Evolutionary conservation across 1,284 basidiomycete genomes (phyloP).

Genomic region (Rhodotorula sp.): DNA sequence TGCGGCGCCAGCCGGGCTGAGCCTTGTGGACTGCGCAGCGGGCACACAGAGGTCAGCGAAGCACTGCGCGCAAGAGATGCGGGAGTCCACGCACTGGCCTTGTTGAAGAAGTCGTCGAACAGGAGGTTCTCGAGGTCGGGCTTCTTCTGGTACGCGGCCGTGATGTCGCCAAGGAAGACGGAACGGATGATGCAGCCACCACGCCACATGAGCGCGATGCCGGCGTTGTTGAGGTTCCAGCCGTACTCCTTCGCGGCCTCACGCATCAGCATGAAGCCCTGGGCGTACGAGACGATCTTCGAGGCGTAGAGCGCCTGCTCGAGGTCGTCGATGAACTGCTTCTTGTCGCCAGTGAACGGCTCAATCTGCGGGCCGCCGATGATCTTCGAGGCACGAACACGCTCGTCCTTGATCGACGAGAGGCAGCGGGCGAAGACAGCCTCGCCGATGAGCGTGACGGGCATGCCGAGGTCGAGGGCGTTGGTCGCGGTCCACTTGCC

Average conservation of each 20-base stretch:
- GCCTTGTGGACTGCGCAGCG: slow-evolving; percentile 78
- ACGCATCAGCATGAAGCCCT: slow-evolving; percentile 99
- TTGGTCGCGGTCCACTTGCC: slow-evolving; percentile 99
- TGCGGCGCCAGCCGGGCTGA: slow-evolving; percentile 97
- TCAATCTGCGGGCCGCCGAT: slow-evolving; percentile 88
- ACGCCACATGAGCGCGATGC: slow-evolving; percentile 99
- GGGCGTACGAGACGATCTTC: slow-evolving; percentile 99
- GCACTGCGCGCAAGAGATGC: slow-evolving; percentile 8
- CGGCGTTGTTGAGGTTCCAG: slow-evolving; percentile 91
- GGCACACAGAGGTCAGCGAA: slow-evolving; percentile 12
- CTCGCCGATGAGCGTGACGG: slow-evolving; percentile 97
- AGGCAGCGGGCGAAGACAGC: slow-evolving; percentile 99
- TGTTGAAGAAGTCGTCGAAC: slow-evolving; percentile 98
- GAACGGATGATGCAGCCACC: slow-evolving; percentile 94
- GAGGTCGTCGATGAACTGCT: slow-evolving; percentile 97
- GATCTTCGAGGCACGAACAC: slow-evolving; percentile 85
- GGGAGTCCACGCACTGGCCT: slow-evolving; percentile 58
- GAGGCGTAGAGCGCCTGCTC: slow-evolving; percentile 99
- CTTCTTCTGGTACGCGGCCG: slow-evolving; percentile 87
- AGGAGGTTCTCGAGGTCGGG: slow-evolving; percentile 85
- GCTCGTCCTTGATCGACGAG: slow-evolving; percentile 95
- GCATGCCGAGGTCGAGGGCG: slow-evolving; percentile 85
- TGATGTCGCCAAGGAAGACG: slow-evolving; percentile 93
- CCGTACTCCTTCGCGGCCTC: slow-evolving; percentile 92
- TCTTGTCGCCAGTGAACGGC: slow-evolving; percentile 95